Evolutionary conservation across 495 filamentous ascomycete genomes (phyloP).

Genomic region (Xylaria longipes): DNA sequence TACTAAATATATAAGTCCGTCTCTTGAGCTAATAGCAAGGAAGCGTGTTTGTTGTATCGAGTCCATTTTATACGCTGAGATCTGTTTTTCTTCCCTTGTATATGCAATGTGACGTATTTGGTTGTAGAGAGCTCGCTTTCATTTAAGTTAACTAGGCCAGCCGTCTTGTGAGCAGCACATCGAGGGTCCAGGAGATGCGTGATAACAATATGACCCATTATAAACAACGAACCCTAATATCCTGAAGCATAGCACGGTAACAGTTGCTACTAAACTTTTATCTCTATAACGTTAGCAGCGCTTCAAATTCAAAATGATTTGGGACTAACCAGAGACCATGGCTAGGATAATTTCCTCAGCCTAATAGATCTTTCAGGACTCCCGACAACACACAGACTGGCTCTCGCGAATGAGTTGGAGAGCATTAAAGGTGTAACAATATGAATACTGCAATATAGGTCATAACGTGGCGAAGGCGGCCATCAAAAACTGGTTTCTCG

Average conservation of each 20-base stretch:
- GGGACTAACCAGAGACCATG: background rate
- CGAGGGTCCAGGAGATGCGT: background rate
- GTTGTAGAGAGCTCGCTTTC: background rate
- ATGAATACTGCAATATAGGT: constrained; percentile 19
- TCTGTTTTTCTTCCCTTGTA: background rate
- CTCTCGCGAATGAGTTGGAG: background rate
- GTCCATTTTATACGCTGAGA: background rate
- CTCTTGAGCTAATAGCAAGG: background rate
- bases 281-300: background rate
- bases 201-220: background rate
- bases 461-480: constrained; percentile 38
- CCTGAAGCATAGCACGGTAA: background rate
- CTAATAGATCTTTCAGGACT: background rate
- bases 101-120: background rate
- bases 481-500: constrained; percentile 33
- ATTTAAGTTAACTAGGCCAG: background rate
- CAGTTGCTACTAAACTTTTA: background rate
- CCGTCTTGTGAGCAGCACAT: background rate
- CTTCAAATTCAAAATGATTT: background rate
- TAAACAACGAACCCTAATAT: background rate
- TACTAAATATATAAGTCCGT: background rate
- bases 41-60: no score
- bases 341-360: background rate
- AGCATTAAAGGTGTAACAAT: background rate
- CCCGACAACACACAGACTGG: background rate